Conservation (phyloP, 2,329 filamentous ascomycete genomes). For the Albifimbria verrucaria region DNA sequence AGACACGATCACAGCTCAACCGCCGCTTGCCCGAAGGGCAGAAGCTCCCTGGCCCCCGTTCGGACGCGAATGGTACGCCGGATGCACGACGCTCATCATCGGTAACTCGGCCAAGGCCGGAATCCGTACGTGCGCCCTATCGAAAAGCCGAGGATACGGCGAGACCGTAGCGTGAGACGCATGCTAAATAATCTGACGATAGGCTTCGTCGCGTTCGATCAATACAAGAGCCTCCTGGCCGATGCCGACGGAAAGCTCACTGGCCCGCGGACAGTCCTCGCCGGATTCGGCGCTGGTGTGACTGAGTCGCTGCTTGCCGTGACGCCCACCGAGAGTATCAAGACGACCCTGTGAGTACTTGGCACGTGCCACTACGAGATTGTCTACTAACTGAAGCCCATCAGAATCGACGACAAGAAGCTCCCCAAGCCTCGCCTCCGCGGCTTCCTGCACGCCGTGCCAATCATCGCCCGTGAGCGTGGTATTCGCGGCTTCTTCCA, state of each 20-base stretch:
- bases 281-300: conserved; percentile 90
- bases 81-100: conserved; percentile 94
- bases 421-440: conserved; percentile 78
- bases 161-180: not conserved
- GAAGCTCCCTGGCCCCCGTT: conserved; percentile 96
- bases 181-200: not conserved
- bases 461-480: conserved; percentile 82
- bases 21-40: conserved; percentile 73
- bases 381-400: not conserved
- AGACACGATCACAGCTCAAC: conserved; percentile 93
- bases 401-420: conserved; percentile 91
- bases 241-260: conserved; percentile 86
- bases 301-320: conserved; percentile 92
- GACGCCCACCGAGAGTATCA: conserved; percentile 96
- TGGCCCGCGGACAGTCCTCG: conserved; percentile 85
- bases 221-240: conserved; percentile 79
- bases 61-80: conserved; percentile 92
- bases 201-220: conserved; percentile 89
- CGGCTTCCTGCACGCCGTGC: conserved; percentile 87
- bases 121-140: conserved; percentile 62
- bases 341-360: conserved; percentile 74
- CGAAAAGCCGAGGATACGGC: conserved; percentile 7
- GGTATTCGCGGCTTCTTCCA: conserved; percentile 94
- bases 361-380: not conserved
- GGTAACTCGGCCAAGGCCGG: conserved; percentile 96